Percentiles rank a stretch among this genome's conserved stretches.
Evolutionary conservation across 2,329 filamentous ascomycete genomes (phyloP).

Genomic region (Trichoderma sp.): DNA sequence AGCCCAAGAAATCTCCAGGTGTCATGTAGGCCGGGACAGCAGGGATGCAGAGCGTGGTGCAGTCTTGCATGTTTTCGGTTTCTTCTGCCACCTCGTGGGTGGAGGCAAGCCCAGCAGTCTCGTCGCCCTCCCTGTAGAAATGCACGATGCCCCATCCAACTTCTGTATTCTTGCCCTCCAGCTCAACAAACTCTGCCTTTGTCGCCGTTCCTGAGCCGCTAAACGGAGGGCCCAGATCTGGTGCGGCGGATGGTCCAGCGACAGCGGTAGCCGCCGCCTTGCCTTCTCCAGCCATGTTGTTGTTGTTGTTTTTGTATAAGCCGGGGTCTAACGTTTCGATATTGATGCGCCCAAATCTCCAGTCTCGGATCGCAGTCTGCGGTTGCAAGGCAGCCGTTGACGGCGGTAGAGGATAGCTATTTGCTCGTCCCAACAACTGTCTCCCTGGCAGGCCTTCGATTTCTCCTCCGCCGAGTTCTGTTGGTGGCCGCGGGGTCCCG

Average conservation of each 20-base stretch:
- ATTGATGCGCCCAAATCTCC: conserved; percentile 75
- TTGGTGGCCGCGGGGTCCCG: conserved; percentile 39
- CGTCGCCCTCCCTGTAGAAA: conserved; percentile 81
- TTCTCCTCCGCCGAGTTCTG: conserved; percentile 34
- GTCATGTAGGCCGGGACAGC: conserved; percentile 94
- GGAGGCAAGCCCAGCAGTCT: conserved; percentile 57
- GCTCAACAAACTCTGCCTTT: conserved; percentile 73
- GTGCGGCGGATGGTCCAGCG: conserved; percentile 49
- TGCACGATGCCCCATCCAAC: conserved; percentile 92
- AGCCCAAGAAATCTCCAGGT: conserved; percentile 85
- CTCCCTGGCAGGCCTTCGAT: conserved; percentile 40
- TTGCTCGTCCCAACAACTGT: conserved; percentile 40
- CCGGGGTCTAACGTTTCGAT: conserved; percentile 77
- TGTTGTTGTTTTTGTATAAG: conserved; percentile 19
- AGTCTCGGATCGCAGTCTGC: conserved; percentile 60
- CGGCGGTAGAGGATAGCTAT: conserved; percentile 43
- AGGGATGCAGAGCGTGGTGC: conserved; percentile 86
- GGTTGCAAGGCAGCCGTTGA: conserved; percentile 46
- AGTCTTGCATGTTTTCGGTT: conserved; percentile 53
- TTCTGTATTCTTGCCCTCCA: conserved; percentile 70
- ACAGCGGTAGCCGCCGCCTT: conserved; percentile 33
- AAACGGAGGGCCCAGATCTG: conserved; percentile 52
- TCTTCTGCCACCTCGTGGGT: conserved; percentile 28
- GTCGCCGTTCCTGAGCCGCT: conserved; percentile 68
- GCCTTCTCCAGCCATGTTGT: conserved; percentile 35